A percentile compares a stretch with the other conserved stretches of the same genome.
These are phyloP conservation scores for Lodderomyces beijingensis DNA, from an alignment of 1,139 yeast genomes.

Conservation along the genomic window DNA sequence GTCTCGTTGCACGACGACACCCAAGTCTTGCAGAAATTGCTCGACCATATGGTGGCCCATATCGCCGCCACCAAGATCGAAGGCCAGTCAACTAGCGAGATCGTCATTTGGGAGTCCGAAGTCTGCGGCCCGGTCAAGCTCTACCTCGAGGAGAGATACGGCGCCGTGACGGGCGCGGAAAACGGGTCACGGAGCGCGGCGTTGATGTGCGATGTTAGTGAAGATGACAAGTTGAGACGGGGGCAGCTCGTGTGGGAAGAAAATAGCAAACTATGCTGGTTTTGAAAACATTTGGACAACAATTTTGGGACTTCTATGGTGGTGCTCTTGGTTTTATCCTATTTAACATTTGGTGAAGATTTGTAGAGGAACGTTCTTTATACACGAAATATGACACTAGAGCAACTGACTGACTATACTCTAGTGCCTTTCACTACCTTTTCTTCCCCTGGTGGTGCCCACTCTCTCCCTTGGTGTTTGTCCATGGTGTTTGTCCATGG, in stretches of 20 bases:
- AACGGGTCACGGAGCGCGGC: slow-evolving; percentile 39
- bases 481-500: no score
- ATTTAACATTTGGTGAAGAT: no score
- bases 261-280: slow-evolving; percentile 46
- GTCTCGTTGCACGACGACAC: slow-evolving; percentile 20
- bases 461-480: no score
- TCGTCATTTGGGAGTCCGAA: slow-evolving; percentile 39
- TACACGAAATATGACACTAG: no score
- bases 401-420: no score
- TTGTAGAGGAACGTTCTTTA: no score
- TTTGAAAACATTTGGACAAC: no score
- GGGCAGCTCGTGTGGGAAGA: slow-evolving; percentile 41
- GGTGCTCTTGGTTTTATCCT: no score
- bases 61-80: slow-evolving; percentile 15
- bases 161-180: slow-evolving; percentile 19
- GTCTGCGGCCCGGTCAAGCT: slow-evolving; percentile 11
- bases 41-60: background rate
- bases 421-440: no score
- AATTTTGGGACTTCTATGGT: no score
- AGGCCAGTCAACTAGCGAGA: slow-evolving; percentile 14
- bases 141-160: slow-evolving; percentile 15
- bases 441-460: no score
- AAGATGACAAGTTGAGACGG: slow-evolving; percentile 19
- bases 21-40: background rate
- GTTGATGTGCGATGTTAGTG: slow-evolving; percentile 21